phyloP scores from a whole-genome alignment of 768 basidiomycete species.

The Cystobasidium onofrii region DNA sequence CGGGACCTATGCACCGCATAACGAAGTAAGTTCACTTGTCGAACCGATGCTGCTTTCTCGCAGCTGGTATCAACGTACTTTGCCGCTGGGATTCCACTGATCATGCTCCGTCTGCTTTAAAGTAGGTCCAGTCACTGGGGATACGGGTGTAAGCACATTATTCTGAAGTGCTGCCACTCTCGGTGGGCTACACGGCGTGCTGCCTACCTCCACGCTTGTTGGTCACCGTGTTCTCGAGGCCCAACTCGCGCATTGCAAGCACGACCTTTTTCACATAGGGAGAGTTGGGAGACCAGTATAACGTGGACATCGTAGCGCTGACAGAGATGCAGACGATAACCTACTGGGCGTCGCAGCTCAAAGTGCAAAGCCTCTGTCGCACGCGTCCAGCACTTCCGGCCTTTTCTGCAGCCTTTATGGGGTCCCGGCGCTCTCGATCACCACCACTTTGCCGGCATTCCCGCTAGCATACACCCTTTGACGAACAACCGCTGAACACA shows the following conservation, averaged over 20 bases:
- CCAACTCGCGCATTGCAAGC: not conserved
- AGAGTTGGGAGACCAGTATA: constrained; percentile 3
- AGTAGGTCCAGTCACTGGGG: not conserved
- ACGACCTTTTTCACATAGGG: not conserved
- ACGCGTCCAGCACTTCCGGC: too few species aligned
- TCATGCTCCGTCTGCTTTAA: constrained; percentile 2
- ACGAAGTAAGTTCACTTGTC: not conserved
- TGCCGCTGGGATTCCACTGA: not conserved
- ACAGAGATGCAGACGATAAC: too few species aligned
- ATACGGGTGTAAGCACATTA: not conserved
- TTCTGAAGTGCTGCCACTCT: too few species aligned
- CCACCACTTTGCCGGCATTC: too few species aligned
- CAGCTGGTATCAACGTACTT: not conserved
- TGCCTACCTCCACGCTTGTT: not conserved
- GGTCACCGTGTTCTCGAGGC: not conserved
- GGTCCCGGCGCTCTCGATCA: not conserved
- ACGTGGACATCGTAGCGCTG: not conserved
- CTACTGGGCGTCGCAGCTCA: too few species aligned
- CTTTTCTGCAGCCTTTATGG: not conserved
- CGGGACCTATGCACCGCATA: not conserved
- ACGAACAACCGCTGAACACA: too few species aligned
- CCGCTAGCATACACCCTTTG: too few species aligned
- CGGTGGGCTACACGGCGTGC: too few species aligned
- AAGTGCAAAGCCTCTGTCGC: too few species aligned
- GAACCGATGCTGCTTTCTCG: too few species aligned